Percentiles rank a stretch among this genome's conserved stretches.
Conservation (phyloP, 371 early-diverging fungal genomes). For the Coemansia sp. region DNA sequence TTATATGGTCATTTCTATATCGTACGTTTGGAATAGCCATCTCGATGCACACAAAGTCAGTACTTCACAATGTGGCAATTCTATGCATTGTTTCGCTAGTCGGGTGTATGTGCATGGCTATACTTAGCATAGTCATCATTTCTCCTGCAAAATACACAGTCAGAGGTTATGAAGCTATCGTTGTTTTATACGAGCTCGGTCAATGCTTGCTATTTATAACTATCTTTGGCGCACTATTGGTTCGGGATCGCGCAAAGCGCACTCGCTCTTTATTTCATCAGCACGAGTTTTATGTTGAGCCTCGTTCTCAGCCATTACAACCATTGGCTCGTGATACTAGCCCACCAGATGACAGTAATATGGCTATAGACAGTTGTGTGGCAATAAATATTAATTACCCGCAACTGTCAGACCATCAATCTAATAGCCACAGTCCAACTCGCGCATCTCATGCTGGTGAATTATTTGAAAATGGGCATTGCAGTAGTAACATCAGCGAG, state of each 20-base stretch:
- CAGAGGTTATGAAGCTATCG: constrained; percentile 7
- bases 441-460: neutral
- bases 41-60: constrained; percentile 26
- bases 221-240: constrained; percentile 34
- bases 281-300: constrained; percentile 23
- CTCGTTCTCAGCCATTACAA: constrained; percentile 1
- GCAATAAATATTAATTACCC: neutral
- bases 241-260: constrained; percentile 27
- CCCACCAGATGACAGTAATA: neutral
- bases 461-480: neutral
- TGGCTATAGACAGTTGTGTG: no score
- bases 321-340: neutral
- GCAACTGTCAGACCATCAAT: neutral
- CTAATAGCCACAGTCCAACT: neutral
- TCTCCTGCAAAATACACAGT: constrained; percentile 13
- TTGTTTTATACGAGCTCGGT: constrained; percentile 21
- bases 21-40: constrained; percentile 36
- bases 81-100: constrained; percentile 15
- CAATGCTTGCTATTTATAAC: constrained; percentile 30
- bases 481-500: neutral
- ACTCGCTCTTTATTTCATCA: constrained; percentile 23
- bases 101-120: constrained; percentile 29
- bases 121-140: neutral
- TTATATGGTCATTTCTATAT: constrained; percentile 24
- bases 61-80: constrained; percentile 17